Percentiles rank a stretch among this genome's conserved stretches.
Evolutionary conservation across 345 rosid genomes (phyloP).

Genomic region (Eutrema japonicum): DNA sequence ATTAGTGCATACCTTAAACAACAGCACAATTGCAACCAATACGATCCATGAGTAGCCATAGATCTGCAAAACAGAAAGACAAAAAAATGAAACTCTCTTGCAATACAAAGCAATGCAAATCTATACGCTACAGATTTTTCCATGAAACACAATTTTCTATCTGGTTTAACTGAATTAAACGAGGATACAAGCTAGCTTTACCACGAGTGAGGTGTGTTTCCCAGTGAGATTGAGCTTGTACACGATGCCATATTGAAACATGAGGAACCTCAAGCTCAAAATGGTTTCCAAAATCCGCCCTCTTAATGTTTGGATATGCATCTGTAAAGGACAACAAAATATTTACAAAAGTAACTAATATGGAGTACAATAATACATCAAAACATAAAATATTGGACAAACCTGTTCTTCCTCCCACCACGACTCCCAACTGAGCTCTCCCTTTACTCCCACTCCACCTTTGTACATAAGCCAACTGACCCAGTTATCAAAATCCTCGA

Average conservation of each 20-base stretch:
- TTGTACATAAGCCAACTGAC: conserved; percentile 93
- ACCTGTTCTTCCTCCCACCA: conserved; percentile 99
- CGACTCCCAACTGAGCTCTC: conserved; percentile 97
- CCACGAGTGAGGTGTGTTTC: conserved; percentile 74
- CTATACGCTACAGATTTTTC: conserved; percentile 3
- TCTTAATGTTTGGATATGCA: conserved; percentile 88
- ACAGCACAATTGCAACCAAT: conserved; percentile 63
- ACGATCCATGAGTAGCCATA: conserved; percentile 94
- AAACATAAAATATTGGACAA: conserved; percentile 20
- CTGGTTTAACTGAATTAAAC: not conserved
- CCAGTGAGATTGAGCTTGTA: conserved; percentile 88
- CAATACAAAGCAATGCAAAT: not conserved
- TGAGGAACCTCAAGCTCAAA: conserved; percentile 79
- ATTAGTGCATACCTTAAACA: conserved; percentile 68
- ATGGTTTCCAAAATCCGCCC: conserved; percentile 93
- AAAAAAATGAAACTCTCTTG: not conserved
- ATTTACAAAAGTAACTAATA: conserved; percentile 4
- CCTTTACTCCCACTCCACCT: conserved; percentile 99
- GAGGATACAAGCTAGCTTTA: conserved; percentile 41
- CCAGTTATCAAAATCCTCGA: conserved; percentile 99
- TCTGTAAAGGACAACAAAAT: conserved; percentile 51
- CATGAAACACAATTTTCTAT: conserved; percentile 7
- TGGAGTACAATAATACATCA: not conserved
- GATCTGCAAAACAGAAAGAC: conserved; percentile 49
- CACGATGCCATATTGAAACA: conserved; percentile 95